These are phyloP conservation scores for Aspergillus proliferans DNA, from an alignment of 2,329 filamentous ascomycete species.

Conservation along the genomic window DNA sequence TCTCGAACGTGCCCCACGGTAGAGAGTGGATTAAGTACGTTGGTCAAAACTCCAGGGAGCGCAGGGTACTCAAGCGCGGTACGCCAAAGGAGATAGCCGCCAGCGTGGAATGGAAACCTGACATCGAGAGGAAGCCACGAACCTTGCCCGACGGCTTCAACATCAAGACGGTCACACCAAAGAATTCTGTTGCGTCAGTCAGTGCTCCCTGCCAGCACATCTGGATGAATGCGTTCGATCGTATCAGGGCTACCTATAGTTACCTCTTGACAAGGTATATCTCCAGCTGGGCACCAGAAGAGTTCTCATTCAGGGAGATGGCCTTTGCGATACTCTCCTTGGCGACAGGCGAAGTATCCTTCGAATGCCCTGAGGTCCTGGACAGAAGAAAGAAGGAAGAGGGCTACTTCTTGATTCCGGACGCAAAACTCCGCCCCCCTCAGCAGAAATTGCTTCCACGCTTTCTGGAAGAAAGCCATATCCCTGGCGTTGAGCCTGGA, in stretches of 20 bases:
- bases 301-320: constrained; percentile 13
- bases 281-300: constrained; percentile 6
- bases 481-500: constrained; percentile 9
- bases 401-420: constrained; percentile 10
- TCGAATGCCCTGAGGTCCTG: constrained; percentile 2
- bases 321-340: constrained; percentile 13
- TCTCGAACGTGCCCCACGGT: constrained; percentile 6
- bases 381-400: constrained; percentile 7
- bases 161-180: not conserved
- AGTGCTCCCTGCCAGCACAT: not conserved
- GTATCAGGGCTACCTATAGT: not conserved
- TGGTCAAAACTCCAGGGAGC: not conserved
- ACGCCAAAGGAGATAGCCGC: constrained; percentile 9
- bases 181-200: not conserved
- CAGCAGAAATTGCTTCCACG: constrained; percentile 9
- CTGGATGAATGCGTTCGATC: constrained; percentile 1
- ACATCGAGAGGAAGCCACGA: not conserved
- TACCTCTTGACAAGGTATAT: constrained; percentile 7
- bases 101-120: constrained; percentile 2
- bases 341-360: constrained; percentile 11
- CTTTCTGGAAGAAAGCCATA: constrained; percentile 11
- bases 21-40: constrained; percentile 9
- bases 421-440: not conserved
- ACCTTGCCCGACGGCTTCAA: not conserved
- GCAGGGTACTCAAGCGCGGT: not conserved